Evolutionary conservation across 1,139 yeast species (phyloP), one percentile per base, ranked within the genome.

Genomic region (Diutina mesorugosa): DNA sequence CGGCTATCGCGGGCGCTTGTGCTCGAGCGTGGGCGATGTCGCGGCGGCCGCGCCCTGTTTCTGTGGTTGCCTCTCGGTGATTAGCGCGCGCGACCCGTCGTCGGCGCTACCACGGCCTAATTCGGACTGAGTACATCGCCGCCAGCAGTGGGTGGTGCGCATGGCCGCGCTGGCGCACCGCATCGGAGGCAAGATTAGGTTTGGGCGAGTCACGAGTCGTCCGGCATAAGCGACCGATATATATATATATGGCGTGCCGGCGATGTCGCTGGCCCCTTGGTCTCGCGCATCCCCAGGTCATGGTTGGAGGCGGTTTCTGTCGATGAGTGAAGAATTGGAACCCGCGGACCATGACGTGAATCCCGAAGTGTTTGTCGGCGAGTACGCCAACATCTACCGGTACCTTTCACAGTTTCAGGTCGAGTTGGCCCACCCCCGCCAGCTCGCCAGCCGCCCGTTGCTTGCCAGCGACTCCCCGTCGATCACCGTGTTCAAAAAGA

Each of bases 311-410:
- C 41, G 41, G 41, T 35, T n/a, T 12, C 41, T 18, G 47, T 50
- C 18, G 32, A 50, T 50, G 53, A 50, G 53, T 50, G 53, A 50
- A 29, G 18, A 16, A 18, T 32, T 32, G 45, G 53, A 50, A 32
- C 45, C 35, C 32, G 35, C 53, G 28, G 53, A 50, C n/a, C 53
- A 50, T n/a, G 53, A 38, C 16, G 53, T 38, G 41, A 50, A 50
- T n/a, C 41, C 32, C 18, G 53, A 50, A 38, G 53, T 50, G 32
- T 50, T 50, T 32, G 53, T 50, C 29, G 53, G 53, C 53, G 53
- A 50, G 45, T 50, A 50, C 53, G 53, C 53, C 53, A 50, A 50
- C 18, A 50, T 50, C 41, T 50, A 50, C 32, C 45, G 45, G 8
- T 50, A 50, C 45, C 53, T 50, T 16, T n/a, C 16, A 4, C 53